Evolutionary conservation across 352 stramenopile species (phyloP).

Genomic region (Pythium vanterpoolii): DNA sequence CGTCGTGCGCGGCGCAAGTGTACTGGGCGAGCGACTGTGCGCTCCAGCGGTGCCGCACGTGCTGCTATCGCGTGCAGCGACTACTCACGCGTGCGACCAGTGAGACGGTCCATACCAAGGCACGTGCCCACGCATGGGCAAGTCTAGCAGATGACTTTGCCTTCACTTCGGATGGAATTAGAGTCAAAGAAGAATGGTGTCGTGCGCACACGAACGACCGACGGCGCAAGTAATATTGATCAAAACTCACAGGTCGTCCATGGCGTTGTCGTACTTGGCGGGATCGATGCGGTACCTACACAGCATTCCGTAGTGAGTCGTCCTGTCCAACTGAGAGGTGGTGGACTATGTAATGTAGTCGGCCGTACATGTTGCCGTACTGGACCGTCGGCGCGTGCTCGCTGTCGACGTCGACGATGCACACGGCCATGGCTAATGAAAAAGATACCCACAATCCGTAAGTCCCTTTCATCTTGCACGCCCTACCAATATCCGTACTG

Average conservation of each 20-base stretch:
- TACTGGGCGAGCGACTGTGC: conserved; percentile 39
- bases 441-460: background rate
- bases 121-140: conserved; percentile 1
- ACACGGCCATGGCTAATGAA: conserved; percentile 71
- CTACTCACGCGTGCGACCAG: conserved; percentile 26
- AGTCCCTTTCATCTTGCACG: background rate
- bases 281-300: conserved; percentile 74
- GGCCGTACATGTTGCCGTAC: conserved; percentile 78
- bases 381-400: conserved; percentile 79
- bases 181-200: conserved; percentile 13
- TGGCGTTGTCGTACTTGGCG: conserved; percentile 53
- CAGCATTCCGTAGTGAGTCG: background rate
- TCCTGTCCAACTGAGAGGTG: too few species aligned
- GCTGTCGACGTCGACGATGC: conserved; percentile 81
- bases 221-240: conserved; percentile 8
- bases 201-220: conserved; percentile 13
- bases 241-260: conserved; percentile 17
- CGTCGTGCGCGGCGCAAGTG: conserved; percentile 32
- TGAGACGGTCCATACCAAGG: conserved; percentile 14
- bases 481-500: conserved; percentile 36
- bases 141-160: conserved; percentile 13
- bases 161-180: background rate
- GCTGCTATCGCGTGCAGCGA: conserved; percentile 66
- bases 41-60: conserved; percentile 54
- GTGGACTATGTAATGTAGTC: too few species aligned